phyloP scores from a whole-genome alignment of 2,329 filamentous ascomycete species.

The Fusarium stilboides region DNA sequence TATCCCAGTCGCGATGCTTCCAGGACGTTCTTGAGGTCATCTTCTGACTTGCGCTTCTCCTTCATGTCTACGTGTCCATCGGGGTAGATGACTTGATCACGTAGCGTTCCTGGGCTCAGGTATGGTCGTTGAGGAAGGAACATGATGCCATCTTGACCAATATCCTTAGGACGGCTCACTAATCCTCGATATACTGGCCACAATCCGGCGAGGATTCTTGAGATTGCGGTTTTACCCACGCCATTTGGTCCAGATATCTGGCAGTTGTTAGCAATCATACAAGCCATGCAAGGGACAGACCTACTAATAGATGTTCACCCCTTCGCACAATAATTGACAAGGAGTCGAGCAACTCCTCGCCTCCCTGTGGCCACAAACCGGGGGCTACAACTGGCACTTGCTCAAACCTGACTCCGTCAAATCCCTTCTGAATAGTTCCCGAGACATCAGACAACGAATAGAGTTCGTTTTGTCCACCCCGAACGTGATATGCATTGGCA shows the following conservation, averaged over 20 bases:
- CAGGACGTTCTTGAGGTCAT: conserved; percentile 82
- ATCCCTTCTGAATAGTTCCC: conserved; percentile 93
- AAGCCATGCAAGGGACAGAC: conserved; percentile 37
- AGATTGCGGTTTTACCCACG: conserved; percentile 91
- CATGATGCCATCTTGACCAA: conserved; percentile 95
- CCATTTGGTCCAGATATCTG: conserved; percentile 94
- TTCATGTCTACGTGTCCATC: conserved; percentile 96
- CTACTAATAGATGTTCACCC: conserved; percentile 87
- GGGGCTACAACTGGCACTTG: conserved; percentile 95
- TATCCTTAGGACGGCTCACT: conserved; percentile 85
- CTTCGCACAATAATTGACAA: conserved; percentile 90
- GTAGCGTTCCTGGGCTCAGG: conserved; percentile 89
- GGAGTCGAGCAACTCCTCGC: conserved; percentile 91
- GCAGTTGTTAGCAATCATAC: conserved; percentile 31
- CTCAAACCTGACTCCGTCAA: conserved; percentile 93
- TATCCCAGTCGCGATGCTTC: conserved; percentile 91
- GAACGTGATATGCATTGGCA: conserved; percentile 86
- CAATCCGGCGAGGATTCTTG: conserved; percentile 88
- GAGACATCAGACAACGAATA: conserved; percentile 93
- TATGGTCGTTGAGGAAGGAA: conserved; percentile 96
- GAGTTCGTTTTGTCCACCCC: conserved; percentile 78
- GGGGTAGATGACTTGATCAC: conserved; percentile 98
- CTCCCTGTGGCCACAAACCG: conserved; percentile 87
- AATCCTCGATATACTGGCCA: conserved; percentile 97
- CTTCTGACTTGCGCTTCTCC: conserved; percentile 81